These are phyloP conservation scores for Phlyctochytrium arcticum DNA, from an alignment of 192 early-diverging fungal genomes.

Conservation along the genomic window DNA sequence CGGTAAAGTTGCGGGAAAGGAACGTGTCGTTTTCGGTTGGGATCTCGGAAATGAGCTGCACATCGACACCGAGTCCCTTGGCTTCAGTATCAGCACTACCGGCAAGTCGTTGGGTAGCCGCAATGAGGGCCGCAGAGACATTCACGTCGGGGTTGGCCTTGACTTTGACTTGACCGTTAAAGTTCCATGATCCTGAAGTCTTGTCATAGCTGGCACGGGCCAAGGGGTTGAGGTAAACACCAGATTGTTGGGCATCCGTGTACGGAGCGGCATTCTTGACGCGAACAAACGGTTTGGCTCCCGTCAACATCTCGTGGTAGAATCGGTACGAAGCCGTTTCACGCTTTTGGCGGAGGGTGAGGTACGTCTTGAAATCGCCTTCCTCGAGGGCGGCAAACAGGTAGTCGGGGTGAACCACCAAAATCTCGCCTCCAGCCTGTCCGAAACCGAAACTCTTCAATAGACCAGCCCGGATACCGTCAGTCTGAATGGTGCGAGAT, in stretches of 20 bases:
- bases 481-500: conserved; percentile 79
- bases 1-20: conserved; percentile 88
- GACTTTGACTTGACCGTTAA: conserved; percentile 38
- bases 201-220: conserved; percentile 79
- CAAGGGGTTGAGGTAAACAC: conserved; percentile 84
- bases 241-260: conserved; percentile 70
- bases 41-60: conserved; percentile 79
- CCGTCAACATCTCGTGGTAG: conserved; percentile 84
- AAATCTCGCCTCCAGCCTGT: conserved; percentile 86
- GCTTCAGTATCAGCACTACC: no score
- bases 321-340: conserved; percentile 82
- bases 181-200: conserved; percentile 64
- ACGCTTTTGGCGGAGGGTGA: conserved; percentile 60
- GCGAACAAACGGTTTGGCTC: conserved; percentile 74
- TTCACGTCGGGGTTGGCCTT: conserved; percentile 46
- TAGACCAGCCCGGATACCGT: conserved; percentile 84
- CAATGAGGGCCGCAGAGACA: conserved; percentile 49
- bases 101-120: conserved; percentile 32
- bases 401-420: conserved; percentile 86
- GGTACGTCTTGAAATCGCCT: conserved; percentile 67
- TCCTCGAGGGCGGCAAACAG: conserved; percentile 70
- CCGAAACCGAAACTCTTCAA: conserved; percentile 96
- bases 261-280: conserved; percentile 86
- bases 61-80: conserved; percentile 69
- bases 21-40: conserved; percentile 80